These are phyloP conservation scores for Colletotrichum gigasporum DNA, from an alignment of 2,329 filamentous ascomycete species.

Conservation along the genomic window DNA sequence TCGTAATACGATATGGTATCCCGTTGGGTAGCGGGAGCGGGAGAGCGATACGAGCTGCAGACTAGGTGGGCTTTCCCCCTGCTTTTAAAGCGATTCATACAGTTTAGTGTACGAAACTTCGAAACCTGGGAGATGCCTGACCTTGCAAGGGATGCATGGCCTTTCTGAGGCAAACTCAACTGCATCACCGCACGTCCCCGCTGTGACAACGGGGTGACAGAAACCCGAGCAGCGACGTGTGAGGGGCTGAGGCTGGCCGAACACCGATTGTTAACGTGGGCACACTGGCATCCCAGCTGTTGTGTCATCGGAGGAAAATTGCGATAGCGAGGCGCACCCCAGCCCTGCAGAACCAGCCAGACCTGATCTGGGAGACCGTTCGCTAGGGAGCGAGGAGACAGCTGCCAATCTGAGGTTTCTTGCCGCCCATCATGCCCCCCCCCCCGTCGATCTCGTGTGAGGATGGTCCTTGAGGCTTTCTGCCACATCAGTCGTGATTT, in stretches of 20 bases:
- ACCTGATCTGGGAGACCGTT: background rate
- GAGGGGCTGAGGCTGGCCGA: background rate
- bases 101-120: conserved; percentile 18
- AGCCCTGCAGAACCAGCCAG: background rate
- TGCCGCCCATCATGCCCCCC: background rate
- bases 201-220: conserved; percentile 28
- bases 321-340: background rate
- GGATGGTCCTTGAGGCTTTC: no score
- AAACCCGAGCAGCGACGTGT: conserved; percentile 13
- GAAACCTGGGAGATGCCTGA: conserved; percentile 17
- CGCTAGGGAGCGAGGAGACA: background rate
- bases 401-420: conserved; percentile 2
- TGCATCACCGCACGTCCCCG: conserved; percentile 23
- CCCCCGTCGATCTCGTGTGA: no score
- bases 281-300: background rate
- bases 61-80: conserved; percentile 2
- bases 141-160: conserved; percentile 21
- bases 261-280: background rate
- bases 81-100: conserved; percentile 14
- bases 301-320: background rate
- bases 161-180: conserved; percentile 30
- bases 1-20: background rate
- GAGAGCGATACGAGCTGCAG: background rate
- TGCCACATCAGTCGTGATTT: no score
- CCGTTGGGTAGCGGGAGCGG: background rate